Conservation (phyloP, 164 flowering plant genomes). For the Vitis rupestris region DNA sequence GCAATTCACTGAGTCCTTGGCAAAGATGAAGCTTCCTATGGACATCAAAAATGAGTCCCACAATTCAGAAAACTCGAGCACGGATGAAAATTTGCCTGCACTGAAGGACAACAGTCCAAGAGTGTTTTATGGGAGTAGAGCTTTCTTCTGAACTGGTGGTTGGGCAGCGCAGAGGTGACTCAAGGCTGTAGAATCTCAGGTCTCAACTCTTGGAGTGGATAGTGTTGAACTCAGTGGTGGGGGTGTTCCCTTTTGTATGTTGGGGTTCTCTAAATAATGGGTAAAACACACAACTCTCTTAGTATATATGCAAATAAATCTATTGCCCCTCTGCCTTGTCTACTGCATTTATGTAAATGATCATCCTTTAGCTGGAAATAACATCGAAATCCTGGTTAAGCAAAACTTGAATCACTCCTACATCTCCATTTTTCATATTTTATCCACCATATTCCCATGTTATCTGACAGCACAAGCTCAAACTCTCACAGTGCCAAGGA, state of each 20-base stretch:
- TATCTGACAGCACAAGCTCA: too few relatives aligned
- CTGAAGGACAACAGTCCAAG: slow-evolving; percentile 52
- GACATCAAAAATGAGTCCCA: slow-evolving; percentile 52
- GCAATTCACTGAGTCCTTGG: slow-evolving; percentile 95
- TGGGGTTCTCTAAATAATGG: slow-evolving; percentile 23
- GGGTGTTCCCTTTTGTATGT: slow-evolving; percentile 32
- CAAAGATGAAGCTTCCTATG: slow-evolving; percentile 96
- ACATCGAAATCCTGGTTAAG: too few relatives aligned
- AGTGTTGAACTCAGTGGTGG: slow-evolving; percentile 8
- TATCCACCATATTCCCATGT: too few relatives aligned
- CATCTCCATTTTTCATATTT: too few relatives aligned
- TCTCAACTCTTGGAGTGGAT: slow-evolving; percentile 11
- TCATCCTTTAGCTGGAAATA: too few relatives aligned
- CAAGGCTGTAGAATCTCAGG: too few relatives aligned
- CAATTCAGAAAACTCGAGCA: slow-evolving; percentile 48
- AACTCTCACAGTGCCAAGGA: too few relatives aligned
- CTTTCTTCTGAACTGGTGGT: slow-evolving; percentile 70
- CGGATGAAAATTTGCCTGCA: slow-evolving; percentile 48
- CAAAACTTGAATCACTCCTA: too few relatives aligned
- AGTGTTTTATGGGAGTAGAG: slow-evolving; percentile 92
- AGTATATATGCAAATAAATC: slow-evolving; percentile 20
- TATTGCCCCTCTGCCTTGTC: not conserved
- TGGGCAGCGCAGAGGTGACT: slow-evolving; percentile 45
- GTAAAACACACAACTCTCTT: not conserved
- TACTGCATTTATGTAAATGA: too few relatives aligned